phyloP scores from a whole-genome alignment of 2,329 filamentous ascomycete species.

The Xylariaceae sp. region DNA sequence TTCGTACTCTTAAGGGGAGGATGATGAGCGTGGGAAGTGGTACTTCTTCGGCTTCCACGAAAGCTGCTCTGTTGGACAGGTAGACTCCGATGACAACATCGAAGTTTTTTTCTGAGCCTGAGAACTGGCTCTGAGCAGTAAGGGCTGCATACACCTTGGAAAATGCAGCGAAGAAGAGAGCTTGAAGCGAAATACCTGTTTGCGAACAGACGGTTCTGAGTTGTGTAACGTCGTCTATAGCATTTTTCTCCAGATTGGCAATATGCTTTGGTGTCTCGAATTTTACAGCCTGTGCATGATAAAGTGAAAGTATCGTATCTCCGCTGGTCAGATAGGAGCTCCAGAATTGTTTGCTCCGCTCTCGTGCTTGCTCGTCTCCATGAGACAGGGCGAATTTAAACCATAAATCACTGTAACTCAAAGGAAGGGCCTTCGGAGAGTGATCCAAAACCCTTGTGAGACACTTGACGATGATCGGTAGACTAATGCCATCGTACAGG shows the following conservation, averaged over 20 bases:
- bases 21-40: slow-evolving; percentile 74
- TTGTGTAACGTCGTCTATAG: slow-evolving; percentile 8
- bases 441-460: slow-evolving; percentile 24
- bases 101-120: slow-evolving; percentile 5
- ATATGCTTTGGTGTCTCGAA: slow-evolving; percentile 3
- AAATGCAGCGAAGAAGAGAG: slow-evolving; percentile 70
- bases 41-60: slow-evolving; percentile 40
- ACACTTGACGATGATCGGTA: slow-evolving; percentile 56
- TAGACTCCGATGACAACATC: slow-evolving; percentile 73
- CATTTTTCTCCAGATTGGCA: slow-evolving; percentile 12
- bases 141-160: slow-evolving; percentile 40
- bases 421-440: not conserved
- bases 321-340: slow-evolving; percentile 45
- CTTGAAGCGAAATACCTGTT: slow-evolving; percentile 63
- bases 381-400: slow-evolving; percentile 18
- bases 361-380: slow-evolving; percentile 6
- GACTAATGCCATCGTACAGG: slow-evolving; percentile 80
- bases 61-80: slow-evolving; percentile 67
- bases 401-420: slow-evolving; percentile 18
- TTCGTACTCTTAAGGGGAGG: slow-evolving; percentile 61
- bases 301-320: slow-evolving; percentile 5
- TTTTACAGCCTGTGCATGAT: not conserved
- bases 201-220: slow-evolving; percentile 17
- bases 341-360: slow-evolving; percentile 38
- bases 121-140: not conserved